Base-by-base conservation (phyloP, 305 asterid genomes). In the Rubia balearica region DNA sequence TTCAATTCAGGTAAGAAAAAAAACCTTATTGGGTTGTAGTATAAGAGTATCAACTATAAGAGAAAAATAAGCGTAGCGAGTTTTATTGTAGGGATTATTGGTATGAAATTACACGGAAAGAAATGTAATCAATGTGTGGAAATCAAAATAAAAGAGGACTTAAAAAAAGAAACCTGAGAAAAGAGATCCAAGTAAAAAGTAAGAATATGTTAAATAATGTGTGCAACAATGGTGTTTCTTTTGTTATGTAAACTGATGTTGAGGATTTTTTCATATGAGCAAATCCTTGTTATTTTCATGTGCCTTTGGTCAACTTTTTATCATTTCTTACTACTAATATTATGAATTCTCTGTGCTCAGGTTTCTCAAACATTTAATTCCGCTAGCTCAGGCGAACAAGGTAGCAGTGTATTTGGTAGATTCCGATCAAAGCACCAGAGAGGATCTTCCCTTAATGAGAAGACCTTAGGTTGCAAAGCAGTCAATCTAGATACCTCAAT, bases 401-500 rank as follows among this genome's bases (percentile, higher is more conserved):
- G 88, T 68, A 81, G 81, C 80, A 85, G 91, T 63, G 96, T 94
- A 76, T 94, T 91, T 86, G 81, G 88, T 76, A 87, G 96, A 87
- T 94, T 94, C 77, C 90, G 97, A 73, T 30, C 91, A 66, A 90
- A 86, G 83, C 87, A 88, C 61, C 84, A 70, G 53, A 83, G 85
- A 75, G 82, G 82, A 49, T 65, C 93, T 78, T 87, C 93, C 55
- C 24, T 71, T 59, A 81, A 79, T 16, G 97, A 88, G 75, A 97
- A 87, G 71, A 87, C 68, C 79, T 76, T 89, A 78, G 93, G 93
- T 68, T 87, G 87, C 78, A 87, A 81, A 79, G 83, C 96, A 57
- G 90, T 94, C 80, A 97, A 91, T 85, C 86, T 94, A 82, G 96
- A 82, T 55, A 88, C 97, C 67, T 87, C 99, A 71, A 91, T 93